A percentile compares a stretch with the other conserved stretches of the same genome.
These are phyloP conservation scores for Phellopilus nigrolimitatus DNA, from an alignment of 1,284 basidiomycete genomes.

Conservation along the genomic window DNA sequence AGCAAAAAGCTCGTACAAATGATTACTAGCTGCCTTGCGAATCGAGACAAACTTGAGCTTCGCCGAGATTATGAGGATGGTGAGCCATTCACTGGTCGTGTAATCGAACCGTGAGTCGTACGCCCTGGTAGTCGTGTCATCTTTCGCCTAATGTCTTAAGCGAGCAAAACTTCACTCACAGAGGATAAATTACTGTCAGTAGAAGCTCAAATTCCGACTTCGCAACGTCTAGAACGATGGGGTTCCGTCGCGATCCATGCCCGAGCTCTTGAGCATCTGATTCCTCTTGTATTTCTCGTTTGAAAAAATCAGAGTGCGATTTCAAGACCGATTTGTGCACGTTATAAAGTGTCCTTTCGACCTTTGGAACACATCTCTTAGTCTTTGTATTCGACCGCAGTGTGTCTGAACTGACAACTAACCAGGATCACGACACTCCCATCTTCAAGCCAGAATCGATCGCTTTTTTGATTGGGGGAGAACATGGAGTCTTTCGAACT, in stretches of 20 bases:
- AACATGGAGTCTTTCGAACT: no score
- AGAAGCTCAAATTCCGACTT: constrained; percentile 3
- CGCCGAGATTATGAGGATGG: not conserved
- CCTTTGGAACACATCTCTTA: not conserved
- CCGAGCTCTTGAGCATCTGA: no score
- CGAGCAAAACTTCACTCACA: not conserved
- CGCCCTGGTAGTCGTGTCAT: not conserved
- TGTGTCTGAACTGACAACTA: not conserved
- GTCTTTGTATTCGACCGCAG: not conserved
- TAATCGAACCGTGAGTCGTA: not conserved
- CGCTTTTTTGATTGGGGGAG: not conserved
- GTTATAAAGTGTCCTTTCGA: constrained; percentile 5
- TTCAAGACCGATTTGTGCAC: constrained; percentile 6
- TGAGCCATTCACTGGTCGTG: constrained; percentile 2
- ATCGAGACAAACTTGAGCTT: not conserved
- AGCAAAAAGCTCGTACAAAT: not conserved
- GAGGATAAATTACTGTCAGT: constrained; percentile 1
- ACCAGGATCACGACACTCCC: constrained; percentile 5
- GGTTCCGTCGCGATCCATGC: not conserved
- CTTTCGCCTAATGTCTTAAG: not conserved
- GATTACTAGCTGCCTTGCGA: not conserved
- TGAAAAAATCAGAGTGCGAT: not conserved
- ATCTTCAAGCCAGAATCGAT: constrained; percentile 10
- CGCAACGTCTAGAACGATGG: not conserved
- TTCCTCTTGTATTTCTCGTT: not conserved